phyloP scores from a whole-genome alignment of 108 stramenopile species.

The Skeletonema marinoi region DNA sequence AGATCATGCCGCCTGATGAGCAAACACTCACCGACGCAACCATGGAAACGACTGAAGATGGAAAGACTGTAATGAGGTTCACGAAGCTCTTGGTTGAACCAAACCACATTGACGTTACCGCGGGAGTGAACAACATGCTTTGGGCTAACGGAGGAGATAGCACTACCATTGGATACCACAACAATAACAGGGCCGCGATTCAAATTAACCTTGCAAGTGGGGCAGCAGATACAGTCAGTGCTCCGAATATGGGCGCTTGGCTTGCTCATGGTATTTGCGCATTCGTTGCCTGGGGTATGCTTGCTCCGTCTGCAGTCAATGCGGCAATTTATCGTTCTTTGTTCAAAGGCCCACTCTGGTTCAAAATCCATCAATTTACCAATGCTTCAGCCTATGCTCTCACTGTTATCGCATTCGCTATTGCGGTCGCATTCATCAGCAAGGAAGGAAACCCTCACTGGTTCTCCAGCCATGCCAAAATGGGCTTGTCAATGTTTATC shows the following conservation, averaged over 20 bases:
- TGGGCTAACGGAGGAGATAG: not conserved
- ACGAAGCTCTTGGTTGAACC: not conserved
- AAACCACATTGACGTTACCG: not conserved
- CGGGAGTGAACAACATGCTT: not conserved
- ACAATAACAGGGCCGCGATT: not conserved
- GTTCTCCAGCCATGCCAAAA: slow-evolving; percentile 19
- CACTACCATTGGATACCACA: not conserved
- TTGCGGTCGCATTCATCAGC: not conserved
- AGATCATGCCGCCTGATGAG: not conserved
- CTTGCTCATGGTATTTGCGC: slow-evolving; percentile 10
- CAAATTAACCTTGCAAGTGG: not conserved
- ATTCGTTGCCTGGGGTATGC: slow-evolving; percentile 18
- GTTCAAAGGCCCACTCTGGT: not conserved
- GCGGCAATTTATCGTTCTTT: slow-evolving; percentile 8
- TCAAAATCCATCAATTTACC: not conserved
- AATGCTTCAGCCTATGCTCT: not conserved
- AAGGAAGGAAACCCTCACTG: slow-evolving; percentile 28
- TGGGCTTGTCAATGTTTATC: slow-evolving; percentile 49
- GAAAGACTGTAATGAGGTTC: not conserved
- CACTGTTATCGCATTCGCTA: not conserved
- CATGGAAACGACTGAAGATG: not conserved
- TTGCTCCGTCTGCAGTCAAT: slow-evolving; percentile 29
- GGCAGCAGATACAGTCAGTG: not conserved
- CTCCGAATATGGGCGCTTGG: not conserved
- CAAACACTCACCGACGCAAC: slow-evolving; percentile 3